Evolutionary conservation across 371 early-diverging fungal genomes (phyloP).

Genomic region (Haplosporangium sp.): DNA sequence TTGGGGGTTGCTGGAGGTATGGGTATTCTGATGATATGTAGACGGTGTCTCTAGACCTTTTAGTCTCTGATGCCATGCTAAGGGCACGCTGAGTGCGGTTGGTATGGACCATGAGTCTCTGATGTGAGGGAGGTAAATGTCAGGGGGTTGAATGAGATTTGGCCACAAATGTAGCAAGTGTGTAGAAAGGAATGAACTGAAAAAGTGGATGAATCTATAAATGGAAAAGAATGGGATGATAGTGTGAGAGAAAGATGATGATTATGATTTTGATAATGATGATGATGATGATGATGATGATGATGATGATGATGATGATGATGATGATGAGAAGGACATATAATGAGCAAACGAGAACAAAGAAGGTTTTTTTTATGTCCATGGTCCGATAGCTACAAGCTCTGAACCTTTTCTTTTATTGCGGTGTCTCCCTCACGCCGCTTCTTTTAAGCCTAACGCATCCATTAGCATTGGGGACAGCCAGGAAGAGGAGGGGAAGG

Average conservation of each 20-base stretch:
- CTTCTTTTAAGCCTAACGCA: too few species aligned
- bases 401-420: background rate
- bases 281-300: background rate
- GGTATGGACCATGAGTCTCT: constrained; percentile 12
- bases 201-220: background rate
- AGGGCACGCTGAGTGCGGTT: constrained; percentile 44
- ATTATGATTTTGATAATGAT: background rate
- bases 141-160: background rate
- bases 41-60: constrained; percentile 12
- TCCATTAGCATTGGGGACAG: too few species aligned
- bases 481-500: too few species aligned
- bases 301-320: background rate
- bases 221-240: constrained; percentile 1
- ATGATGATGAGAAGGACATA: background rate
- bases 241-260: background rate
- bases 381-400: too few species aligned
- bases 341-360: background rate
- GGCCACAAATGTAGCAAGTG: background rate
- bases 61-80: constrained; percentile 51
- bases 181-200: background rate
- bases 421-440: too few species aligned
- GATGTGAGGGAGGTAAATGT: background rate
- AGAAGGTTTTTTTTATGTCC: background rate
- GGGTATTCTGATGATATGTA: constrained; percentile 21
- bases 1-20: constrained; percentile 11